Evolutionary conservation across 345 rosid genomes (phyloP), one percentile per base, ranked within the genome.

Genomic region (Excoecaria agallocha): DNA sequence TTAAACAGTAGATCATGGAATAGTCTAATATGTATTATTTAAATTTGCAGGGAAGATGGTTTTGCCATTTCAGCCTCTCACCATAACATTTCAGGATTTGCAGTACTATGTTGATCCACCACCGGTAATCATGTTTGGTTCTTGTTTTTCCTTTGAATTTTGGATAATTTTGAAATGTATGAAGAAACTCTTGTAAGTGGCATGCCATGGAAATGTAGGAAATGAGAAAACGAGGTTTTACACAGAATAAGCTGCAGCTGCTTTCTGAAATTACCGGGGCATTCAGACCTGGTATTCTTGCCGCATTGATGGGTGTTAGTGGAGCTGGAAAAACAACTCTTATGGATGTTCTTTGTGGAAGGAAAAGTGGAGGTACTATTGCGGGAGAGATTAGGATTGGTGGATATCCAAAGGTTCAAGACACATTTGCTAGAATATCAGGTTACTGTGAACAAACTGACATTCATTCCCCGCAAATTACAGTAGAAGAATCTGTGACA

Each of bases 291-390:
- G 96, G 97, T 3, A 79, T 91, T 79, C 87, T 91, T 35, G 89
- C 96, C 7, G 93, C 93, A 24, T 71, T 93, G 78, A 93, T 93
- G 97, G 94, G 98, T 19, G 88, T 87, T 25, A 91, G 90, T 52
- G 98, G 98, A 68, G 98, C 98, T 16, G 97, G 97, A 12, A 93
- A 93, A 75, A 90, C 97, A 16, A 94, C 97, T 50, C 86, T 94
- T 25, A 82, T 94, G 48, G 97, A 94, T 75, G 97, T 93, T 78
- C 91, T 93, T 0, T 85, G 90, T 0, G 98, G 98, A 72, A 86
- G 97, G 81, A 93, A 93, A 85, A 91, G 95, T 30, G 84, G 81
- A 7, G 97, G 98, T 61, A 81, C 76, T 77, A 82, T 85, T 1
- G 93, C 87, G 79, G 96, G 97, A 50, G 93, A 91, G 39, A 88